Conservation (phyloP, 2,329 filamentous ascomycete species). For the Aspergillus sp. region DNA sequence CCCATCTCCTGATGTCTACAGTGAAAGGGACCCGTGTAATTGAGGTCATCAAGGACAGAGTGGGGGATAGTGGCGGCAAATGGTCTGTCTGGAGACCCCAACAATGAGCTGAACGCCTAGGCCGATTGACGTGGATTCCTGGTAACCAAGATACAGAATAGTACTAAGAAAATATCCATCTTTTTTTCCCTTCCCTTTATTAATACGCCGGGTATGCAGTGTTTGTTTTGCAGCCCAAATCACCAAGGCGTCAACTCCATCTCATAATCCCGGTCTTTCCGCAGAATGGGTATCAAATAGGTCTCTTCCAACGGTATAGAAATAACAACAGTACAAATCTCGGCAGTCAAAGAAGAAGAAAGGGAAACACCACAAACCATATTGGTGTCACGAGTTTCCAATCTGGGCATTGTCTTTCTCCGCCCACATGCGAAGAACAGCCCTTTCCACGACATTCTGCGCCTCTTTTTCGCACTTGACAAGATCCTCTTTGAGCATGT, state of each 20-base stretch:
- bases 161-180: neutral
- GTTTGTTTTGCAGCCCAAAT: constrained; percentile 3
- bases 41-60: constrained; percentile 42
- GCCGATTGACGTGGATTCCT: neutral
- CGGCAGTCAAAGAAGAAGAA: neutral
- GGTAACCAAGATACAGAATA: too few species aligned
- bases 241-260: constrained; percentile 25
- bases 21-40: constrained; percentile 25
- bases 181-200: neutral
- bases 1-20: constrained; percentile 36
- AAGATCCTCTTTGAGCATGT: constrained; percentile 39
- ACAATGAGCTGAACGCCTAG: neutral
- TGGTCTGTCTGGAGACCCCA: constrained; percentile 32
- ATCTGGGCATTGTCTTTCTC: constrained; percentile 27
- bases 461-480: constrained; percentile 40
- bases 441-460: constrained; percentile 42
- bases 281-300: constrained; percentile 28
- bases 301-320: constrained; percentile 1
- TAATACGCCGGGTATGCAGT: constrained; percentile 20
- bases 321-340: neutral
- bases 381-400: constrained; percentile 11
- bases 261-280: constrained; percentile 17
- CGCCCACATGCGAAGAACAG: constrained; percentile 44
- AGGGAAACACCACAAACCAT: neutral
- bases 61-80: constrained; percentile 33